These are phyloP conservation scores for Lactarius psammicola DNA, from an alignment of 768 basidiomycete genomes.

Conservation along the genomic window DNA sequence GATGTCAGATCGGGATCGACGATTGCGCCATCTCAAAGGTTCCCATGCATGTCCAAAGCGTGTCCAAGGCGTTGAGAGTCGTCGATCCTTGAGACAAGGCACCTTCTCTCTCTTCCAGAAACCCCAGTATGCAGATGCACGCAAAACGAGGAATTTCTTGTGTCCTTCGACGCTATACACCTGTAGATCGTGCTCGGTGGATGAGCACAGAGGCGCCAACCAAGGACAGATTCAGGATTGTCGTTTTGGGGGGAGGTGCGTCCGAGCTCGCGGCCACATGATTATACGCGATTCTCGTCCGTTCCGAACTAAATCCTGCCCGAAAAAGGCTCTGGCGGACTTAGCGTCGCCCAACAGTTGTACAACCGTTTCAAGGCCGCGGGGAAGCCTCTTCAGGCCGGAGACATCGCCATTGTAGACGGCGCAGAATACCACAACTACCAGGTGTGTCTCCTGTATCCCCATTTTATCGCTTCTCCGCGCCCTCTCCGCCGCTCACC, in stretches of 20 bases:
- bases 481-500: not conserved
- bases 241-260: slow-evolving; percentile 86
- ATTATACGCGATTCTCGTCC: not conserved
- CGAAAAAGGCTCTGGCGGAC: slow-evolving; percentile 70
- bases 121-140: slow-evolving; percentile 5
- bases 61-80: not conserved
- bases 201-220: slow-evolving; percentile 41
- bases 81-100: not conserved
- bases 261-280: slow-evolving; percentile 25
- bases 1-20: not conserved
- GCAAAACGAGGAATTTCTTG: slow-evolving; percentile 22
- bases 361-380: slow-evolving; percentile 73
- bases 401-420: slow-evolving; percentile 87
- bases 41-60: not conserved
- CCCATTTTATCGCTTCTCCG: not conserved
- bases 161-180: slow-evolving; percentile 1
- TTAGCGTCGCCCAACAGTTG: slow-evolving; percentile 85
- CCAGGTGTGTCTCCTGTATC: slow-evolving; percentile 47
- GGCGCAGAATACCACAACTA: slow-evolving; percentile 81
- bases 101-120: not conserved
- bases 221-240: slow-evolving; percentile 69
- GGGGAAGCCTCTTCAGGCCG: slow-evolving; percentile 61
- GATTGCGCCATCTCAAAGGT: not conserved
- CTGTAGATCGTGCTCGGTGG: slow-evolving; percentile 26
- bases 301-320: not conserved